phyloP scores from a whole-genome alignment of 208 protist species.

The Herpetomonas samuelpessoai region DNA sequence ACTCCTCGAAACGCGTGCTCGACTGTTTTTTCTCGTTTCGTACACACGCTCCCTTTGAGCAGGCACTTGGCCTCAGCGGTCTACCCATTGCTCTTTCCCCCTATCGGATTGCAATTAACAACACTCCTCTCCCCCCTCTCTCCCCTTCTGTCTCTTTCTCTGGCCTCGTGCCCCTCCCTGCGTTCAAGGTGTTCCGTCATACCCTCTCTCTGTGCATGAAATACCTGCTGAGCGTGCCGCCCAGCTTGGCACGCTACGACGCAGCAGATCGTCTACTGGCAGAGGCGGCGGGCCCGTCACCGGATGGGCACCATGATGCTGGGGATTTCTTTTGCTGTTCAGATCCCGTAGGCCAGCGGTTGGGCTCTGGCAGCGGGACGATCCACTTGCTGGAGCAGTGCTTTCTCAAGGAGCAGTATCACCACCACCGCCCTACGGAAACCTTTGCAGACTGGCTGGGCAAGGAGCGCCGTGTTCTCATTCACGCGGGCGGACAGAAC shows the following conservation, averaged over 20 bases:
- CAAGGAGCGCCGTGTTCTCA: slow-evolving; percentile 28
- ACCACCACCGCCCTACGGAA: neutral
- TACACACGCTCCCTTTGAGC: too few species aligned
- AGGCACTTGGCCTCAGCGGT: too few species aligned
- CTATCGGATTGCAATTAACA: too few species aligned
- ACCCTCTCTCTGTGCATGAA: slow-evolving; percentile 7
- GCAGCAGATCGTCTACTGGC: neutral
- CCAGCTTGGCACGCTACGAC: slow-evolving; percentile 1
- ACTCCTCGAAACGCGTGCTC: too few species aligned
- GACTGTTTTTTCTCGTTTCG: too few species aligned
- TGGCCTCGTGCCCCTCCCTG: too few species aligned
- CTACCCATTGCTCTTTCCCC: too few species aligned
- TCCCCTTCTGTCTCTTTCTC: too few species aligned
- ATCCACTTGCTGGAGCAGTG: slow-evolving; percentile 34
- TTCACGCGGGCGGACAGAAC: slow-evolving; percentile 51
- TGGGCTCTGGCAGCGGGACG: slow-evolving; percentile 46
- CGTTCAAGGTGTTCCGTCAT: neutral
- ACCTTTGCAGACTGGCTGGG: slow-evolving; percentile 20
- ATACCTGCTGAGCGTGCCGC: slow-evolving; percentile 9
- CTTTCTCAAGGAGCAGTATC: slow-evolving; percentile 14
- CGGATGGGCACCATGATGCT: too few species aligned
- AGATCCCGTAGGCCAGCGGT: slow-evolving; percentile 25
- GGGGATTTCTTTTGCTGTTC: slow-evolving; percentile 23
- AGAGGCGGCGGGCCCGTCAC: neutral
- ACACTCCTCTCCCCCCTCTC: too few species aligned